Evolutionary conservation across 352 stramenopile genomes (phyloP), one percentile per base, ranked within the genome.

Genomic region (Pythium rishiriense): DNA sequence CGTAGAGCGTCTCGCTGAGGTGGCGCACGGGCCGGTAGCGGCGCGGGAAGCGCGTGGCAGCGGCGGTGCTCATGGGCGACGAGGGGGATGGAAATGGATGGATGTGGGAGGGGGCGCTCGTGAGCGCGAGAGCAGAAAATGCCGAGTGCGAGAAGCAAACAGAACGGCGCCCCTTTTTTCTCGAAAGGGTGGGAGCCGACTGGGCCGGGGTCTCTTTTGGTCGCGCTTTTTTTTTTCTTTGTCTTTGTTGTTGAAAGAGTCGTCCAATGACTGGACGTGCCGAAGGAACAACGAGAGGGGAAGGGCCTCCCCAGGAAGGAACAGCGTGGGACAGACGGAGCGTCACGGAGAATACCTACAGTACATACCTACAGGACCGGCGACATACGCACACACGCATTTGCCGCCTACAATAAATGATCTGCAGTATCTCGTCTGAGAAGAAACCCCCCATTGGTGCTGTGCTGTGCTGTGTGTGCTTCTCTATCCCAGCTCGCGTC

Each of bases 1-100:
- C 76, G 51, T 78, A 88, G 31, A 85, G 64, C 21, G 78, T 84
- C 17, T 69, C 53, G 58, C 70, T 76, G 19, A 87, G 66, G 39
- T 72, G 68, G 19, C 68, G 45, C 33, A 71, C 51, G 24, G 74
- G 31, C 41, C 66, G 72, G 41, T 48, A 70, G 35, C 55, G 63
- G n/a, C 12, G 17, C 19, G 63, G 26, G 35, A 63, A 52, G 29
- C 37, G 46, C 5, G 3, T 60, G 14, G 11, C 25, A 6, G n/a
- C 26, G 42, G 42, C 15, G 11, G 25, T 8, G 26, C 33, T 39
- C 33, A 39, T 39, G 33, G 33, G n/a, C n/a, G n/a, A n/a, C n/a
- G n/a, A n/a, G n/a, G n/a, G n/a, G n/a, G n/a, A n/a, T 39, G 9
- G 11, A 4, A 17, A 14, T 39, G 33, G 11, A 1, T 9, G 4